Evolutionary conservation across 179 eudicot genomes (phyloP), one percentile per base, ranked within the genome.

Genomic region (Drosera spatulata): DNA sequence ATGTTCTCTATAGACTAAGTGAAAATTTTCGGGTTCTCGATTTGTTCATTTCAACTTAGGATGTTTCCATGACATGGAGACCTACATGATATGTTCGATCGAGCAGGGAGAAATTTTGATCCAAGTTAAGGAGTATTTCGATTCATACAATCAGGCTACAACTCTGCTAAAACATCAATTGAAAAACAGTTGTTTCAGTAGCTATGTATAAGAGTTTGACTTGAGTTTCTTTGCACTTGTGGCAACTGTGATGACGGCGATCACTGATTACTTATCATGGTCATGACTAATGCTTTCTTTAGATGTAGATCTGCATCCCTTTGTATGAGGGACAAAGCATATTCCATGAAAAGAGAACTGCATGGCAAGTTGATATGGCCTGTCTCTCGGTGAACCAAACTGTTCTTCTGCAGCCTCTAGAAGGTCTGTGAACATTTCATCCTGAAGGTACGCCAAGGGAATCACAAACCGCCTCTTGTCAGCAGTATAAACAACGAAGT

Each of bases 361-460:
- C 50, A 66, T 14, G 71, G 71, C 14, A 66, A 8, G 10, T 42
- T 44, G 22, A 65, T 66, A 13, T 51, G 71, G n/a, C 75, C 71
- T n/a, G 38, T 61, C 48, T 12, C 42, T 56, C 2, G 60, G 46
- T 8, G 66, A 2, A 39, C 77, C 73, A 40, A 68, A 68, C 54
- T 73, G 66, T 56, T 73, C 66, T 51, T 68, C 69, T 43, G 72
- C 56, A 56, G 64, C 39, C 33, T 7, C 12, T 42, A 73, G 50
- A 7, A 73, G 66, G 44, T 59, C 59, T 40, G 22, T 47, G 10
- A 73, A n/a, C 50, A 68, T 55, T 7, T 67, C 58, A 6, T 55
- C 63, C 43, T 63, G 55, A 8, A 72, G 65, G 60, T 67, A 72
- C 38, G 56, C 13, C 40, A 71, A 66, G 0, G 75, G 71, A n/a